Evolutionary conservation across 495 filamentous ascomycete genomes (phyloP), one percentile per base, ranked within the genome.

Genomic region (Talaromyces stipitatus): DNA sequence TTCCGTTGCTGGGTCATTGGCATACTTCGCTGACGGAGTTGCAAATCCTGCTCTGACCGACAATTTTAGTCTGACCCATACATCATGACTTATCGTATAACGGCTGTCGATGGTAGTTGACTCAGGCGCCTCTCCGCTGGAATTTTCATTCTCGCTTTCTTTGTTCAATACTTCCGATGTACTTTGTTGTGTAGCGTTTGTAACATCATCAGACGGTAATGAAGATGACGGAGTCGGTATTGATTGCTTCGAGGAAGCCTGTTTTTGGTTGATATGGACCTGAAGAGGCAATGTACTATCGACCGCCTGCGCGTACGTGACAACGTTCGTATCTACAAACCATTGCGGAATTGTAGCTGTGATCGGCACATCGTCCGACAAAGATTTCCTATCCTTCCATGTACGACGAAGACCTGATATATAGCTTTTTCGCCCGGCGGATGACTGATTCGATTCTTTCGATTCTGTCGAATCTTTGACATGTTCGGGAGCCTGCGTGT

Each of bases 1-100:
- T 50, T 72, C 70, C 18, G 82, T 73, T 12, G 81, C 73, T 26
- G 79, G 79, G 46, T 74, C 69, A 48, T 76, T 65, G 29, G 74
- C 65, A 62, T 73, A 78, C 43, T 76, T 71, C 14, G 61, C 58
- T 8, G 73, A 62, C 11, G 74, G 74, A 30, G 75, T 61, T 48
- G 64, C 65, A 29, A 78, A 58, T 29, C 74, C 72, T 26, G 74
- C 71, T 55, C 67, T 72, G 51, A 70, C 71, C 10, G 73, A 73
- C 5, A 69, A 70, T 8, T 64, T 65, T 29, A 78, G 58, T 58
- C 74, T 71, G 57, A 71, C 65, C 74, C 74, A 78, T 8, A 70
- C 26, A 24, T 64, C 66, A 38, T 71, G 67, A 9, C 64, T 65
- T 38, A 78, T 58, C 9, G 66, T 62, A 58, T 78, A 78, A 4